Conservation (phyloP, 257 asterid species). For the Oldenlandia corymbosa region DNA sequence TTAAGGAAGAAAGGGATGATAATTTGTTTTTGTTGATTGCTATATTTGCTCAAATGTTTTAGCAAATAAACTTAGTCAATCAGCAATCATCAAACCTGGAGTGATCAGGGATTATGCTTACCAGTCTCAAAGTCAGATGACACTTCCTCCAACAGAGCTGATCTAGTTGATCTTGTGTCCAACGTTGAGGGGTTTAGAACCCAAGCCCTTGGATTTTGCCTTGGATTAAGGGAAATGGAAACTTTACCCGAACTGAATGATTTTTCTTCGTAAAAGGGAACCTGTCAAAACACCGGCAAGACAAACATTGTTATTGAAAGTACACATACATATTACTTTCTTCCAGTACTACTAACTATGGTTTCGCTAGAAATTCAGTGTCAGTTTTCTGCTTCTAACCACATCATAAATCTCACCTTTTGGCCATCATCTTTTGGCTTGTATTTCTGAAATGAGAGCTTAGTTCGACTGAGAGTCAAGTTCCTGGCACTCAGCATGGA, state of each 20-base stretch:
- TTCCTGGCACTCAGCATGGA: conserved; percentile 17
- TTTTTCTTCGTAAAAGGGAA: conserved; percentile 26
- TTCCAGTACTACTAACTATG: background rate
- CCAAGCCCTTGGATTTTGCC: conserved; percentile 25
- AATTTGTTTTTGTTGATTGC: background rate
- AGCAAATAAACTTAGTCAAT: background rate
- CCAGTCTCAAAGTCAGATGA: conserved; percentile 14
- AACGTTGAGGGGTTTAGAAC: conserved; percentile 8
- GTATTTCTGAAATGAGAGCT: conserved; percentile 18
- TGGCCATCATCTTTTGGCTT: conserved; percentile 17
- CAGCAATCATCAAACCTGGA: background rate
- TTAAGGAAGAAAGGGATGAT: background rate
- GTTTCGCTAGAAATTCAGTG: background rate
- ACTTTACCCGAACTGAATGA: conserved; percentile 7
- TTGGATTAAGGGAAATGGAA: conserved; percentile 20
- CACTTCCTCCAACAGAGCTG: conserved; percentile 11
- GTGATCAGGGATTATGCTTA: conserved; percentile 11
- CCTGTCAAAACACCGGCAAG: conserved; percentile 11
- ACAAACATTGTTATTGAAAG: background rate
- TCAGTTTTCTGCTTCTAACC: background rate
- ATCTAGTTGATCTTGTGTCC: conserved; percentile 5
- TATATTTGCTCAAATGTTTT: background rate
- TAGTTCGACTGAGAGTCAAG: conserved; percentile 13
- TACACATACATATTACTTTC: background rate
- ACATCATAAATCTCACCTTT: conserved; percentile 28